Conservation (phyloP, 2,329 filamentous ascomycete species). For the Xylaria sp. region DNA sequence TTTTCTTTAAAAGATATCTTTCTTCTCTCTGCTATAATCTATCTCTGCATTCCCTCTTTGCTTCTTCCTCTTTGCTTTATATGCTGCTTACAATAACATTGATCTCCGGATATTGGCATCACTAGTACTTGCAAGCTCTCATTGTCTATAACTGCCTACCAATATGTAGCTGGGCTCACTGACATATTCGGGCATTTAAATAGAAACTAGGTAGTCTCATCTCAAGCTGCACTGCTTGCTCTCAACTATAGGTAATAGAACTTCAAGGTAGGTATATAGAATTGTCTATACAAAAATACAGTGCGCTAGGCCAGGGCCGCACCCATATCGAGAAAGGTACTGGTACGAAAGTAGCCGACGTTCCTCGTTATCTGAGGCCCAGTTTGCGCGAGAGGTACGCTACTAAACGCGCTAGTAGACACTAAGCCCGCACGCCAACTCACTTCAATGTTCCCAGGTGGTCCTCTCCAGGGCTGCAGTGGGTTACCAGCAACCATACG, state of each 20-base stretch:
- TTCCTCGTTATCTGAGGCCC: too few species aligned
- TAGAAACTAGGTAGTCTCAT: not conserved
- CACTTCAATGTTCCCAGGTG: not conserved
- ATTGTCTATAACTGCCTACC: not conserved
- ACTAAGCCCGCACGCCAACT: slow-evolving; percentile 1
- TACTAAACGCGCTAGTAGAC: not conserved
- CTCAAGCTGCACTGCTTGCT: not conserved
- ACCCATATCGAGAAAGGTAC: too few species aligned
- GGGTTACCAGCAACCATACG: too few species aligned
- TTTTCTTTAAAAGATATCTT: too few species aligned
- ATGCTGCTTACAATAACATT: not conserved
- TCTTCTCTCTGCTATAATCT: too few species aligned
- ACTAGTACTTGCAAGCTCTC: not conserved
- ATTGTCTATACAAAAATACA: too few species aligned
- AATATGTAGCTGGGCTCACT: not conserved
- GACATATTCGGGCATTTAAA: too few species aligned
- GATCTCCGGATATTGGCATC: not conserved
- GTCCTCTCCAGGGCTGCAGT: too few species aligned
- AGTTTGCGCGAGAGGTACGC: not conserved
- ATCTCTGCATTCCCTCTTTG: not conserved
- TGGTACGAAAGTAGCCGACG: too few species aligned
- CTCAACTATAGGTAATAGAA: too few species aligned
- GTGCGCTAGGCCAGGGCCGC: too few species aligned
- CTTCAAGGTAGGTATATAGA: too few species aligned
- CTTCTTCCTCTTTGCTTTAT: not conserved